A percentile compares a stretch with the other conserved stretches of the same genome.
Evolutionary conservation across 2,329 filamentous ascomycete genomes (phyloP).

Genomic region (Paecilomyces dactylethromorphus): DNA sequence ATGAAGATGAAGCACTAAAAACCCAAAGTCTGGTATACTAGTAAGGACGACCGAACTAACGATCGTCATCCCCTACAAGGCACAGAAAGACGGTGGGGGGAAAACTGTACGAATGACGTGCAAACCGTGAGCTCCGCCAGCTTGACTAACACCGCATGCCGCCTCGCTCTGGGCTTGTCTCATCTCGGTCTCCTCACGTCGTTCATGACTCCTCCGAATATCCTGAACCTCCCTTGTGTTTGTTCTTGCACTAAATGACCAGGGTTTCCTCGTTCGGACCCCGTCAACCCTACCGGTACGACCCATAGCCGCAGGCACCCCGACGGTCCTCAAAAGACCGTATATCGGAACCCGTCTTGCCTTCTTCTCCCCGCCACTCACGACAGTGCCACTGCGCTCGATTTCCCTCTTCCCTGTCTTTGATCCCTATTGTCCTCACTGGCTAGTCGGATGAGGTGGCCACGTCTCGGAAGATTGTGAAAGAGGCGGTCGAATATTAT

Average conservation of each 20-base stretch:
- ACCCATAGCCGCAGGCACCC: not conserved
- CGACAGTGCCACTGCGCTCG: constrained; percentile 10
- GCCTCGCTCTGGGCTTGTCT: not conserved
- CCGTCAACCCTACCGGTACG: not conserved
- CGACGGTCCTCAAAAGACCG: constrained; percentile 11
- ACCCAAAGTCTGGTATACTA: too few species aligned
- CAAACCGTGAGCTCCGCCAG: not conserved
- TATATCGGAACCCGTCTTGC: not conserved
- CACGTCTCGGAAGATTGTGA: constrained; percentile 8
- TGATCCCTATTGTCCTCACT: constrained; percentile 1
- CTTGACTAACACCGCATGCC: not conserved
- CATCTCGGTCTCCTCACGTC: not conserved
- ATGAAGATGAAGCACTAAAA: too few species aligned
- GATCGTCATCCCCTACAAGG: too few species aligned
- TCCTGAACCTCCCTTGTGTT: not conserved
- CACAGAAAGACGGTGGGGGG: not conserved
- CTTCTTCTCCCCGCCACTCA: constrained; percentile 6
- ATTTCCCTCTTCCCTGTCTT: not conserved
- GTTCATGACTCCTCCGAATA: not conserved
- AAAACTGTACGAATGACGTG: not conserved
- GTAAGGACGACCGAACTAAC: too few species aligned
- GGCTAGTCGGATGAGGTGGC: constrained; percentile 4
- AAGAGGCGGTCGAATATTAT: not conserved
- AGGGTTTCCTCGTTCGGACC: not conserved
- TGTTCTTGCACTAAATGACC: not conserved